A percentile compares a stretch with the other conserved stretches of the same genome.
Evolutionary conservation across 106 monocot genomes (phyloP).

Genomic region (Dendrobium catenatum): DNA sequence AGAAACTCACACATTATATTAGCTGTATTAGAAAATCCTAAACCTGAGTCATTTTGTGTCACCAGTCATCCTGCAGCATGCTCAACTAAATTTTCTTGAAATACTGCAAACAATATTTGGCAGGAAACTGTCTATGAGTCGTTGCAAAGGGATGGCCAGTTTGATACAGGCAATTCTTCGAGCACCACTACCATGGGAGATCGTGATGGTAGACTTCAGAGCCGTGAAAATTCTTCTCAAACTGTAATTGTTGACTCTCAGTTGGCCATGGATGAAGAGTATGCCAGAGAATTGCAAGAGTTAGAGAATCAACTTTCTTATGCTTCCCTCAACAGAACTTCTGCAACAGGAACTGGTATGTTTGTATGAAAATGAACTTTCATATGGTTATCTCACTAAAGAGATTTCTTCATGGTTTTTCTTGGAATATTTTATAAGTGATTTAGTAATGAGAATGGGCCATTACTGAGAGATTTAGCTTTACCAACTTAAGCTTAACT

Average conservation of each 20-base stretch:
- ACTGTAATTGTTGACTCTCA: conserved; percentile 20
- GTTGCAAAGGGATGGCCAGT: conserved; percentile 26
- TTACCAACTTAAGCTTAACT: background rate
- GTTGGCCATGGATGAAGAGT: conserved; percentile 45
- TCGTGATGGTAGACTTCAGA: conserved; percentile 3
- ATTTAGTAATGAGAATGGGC: background rate
- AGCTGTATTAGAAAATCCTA: too few species aligned
- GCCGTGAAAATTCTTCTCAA: conserved; percentile 15
- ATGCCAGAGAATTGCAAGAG: conserved; percentile 55
- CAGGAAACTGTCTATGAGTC: conserved; percentile 53
- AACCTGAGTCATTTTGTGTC: too few species aligned
- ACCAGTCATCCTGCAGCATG: too few species aligned
- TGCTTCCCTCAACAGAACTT: conserved; percentile 28
- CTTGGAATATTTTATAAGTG: background rate
- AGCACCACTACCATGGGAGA: conserved; percentile 16
- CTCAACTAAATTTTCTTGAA: too few species aligned
- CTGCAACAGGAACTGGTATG: conserved; percentile 12
- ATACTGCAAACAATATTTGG: background rate
- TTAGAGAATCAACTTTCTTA: conserved; percentile 38
- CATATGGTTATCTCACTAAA: background rate
- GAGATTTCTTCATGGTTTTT: background rate
- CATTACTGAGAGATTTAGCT: background rate
- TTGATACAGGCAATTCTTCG: conserved; percentile 15
- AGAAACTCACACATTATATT: too few species aligned
- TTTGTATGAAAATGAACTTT: background rate